Percentiles rank a stretch among this genome's conserved stretches.
Evolutionary conservation across 805 yeast species (phyloP).

Genomic region (Metschnikowia koreensis): DNA sequence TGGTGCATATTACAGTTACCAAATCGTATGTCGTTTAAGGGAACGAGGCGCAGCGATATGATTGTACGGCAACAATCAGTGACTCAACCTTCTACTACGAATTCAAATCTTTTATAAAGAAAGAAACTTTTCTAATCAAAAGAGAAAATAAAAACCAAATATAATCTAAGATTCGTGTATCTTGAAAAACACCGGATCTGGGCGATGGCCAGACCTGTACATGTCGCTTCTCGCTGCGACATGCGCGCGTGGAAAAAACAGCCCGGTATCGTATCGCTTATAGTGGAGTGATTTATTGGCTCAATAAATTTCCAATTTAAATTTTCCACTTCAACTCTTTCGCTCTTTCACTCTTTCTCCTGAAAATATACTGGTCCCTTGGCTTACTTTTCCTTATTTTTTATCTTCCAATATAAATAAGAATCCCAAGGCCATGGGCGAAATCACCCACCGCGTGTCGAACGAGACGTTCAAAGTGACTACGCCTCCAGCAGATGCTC

Average conservation of each 20-base stretch:
- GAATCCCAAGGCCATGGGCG: slow-evolving; percentile 11
- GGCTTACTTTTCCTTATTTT: not conserved
- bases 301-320: too few relatives aligned
- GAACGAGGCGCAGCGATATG: not conserved
- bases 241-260: slow-evolving; percentile 3
- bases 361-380: not conserved
- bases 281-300: slow-evolving; percentile 5
- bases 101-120: not conserved
- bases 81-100: too few relatives aligned
- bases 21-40: not conserved
- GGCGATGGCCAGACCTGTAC: not conserved
- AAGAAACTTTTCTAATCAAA: too few relatives aligned
- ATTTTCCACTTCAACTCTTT: too few relatives aligned
- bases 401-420: not conserved
- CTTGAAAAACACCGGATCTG: not conserved
- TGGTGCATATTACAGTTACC: not conserved
- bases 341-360: not conserved
- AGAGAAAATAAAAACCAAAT: too few relatives aligned
- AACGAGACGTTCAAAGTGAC: slow-evolving; percentile 20
- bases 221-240: not conserved
- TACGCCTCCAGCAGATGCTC: slow-evolving; percentile 41
- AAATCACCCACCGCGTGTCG: slow-evolving; percentile 19
- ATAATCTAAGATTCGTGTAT: too few relatives aligned
- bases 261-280: not conserved
- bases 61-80: too few relatives aligned